Evolutionary conservation across 345 rosid genomes (phyloP), one percentile per base, ranked within the genome.

Genomic region (Luvunga scandens): DNA sequence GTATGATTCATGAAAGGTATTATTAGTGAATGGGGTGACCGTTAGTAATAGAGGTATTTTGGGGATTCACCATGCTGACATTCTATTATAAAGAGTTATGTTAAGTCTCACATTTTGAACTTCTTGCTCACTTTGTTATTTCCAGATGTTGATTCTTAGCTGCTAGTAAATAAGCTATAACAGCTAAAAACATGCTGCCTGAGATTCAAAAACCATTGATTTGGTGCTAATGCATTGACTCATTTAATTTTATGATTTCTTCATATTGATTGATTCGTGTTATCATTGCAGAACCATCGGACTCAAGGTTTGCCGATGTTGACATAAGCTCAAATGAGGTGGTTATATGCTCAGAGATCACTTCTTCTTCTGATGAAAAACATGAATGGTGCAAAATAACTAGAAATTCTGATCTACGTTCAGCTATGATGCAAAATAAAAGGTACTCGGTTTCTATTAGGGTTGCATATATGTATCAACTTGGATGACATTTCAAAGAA

Each of bases 311-410:
- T 77, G 81, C 92, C 4, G 95, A 91, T 55, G 82, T 95, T 36
- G 94, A 95, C 79, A 83, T 95, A 70, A 82, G 81, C 72, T 89
- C 86, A 66, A 66, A 75, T 85, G 97, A 93, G 81, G 72, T 78
- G 77, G 84, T 89, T 4, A 80, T 95, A 50, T 83, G 78, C 85
- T 91, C 98, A 6, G 91, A 84, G 80, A 85, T 84, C 50, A 71
- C 82, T 53, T 69, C 83, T 36, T 89, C 88, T 79, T 90, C 91
- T 9, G 4, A 65, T 7, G 87, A 83, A 57, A 90, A 75, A 85
- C 86, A 77, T 66, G 91, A 90, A 77, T 95, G 98, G 98, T 89
- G 98, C 88, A 91, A 90, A 86, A 87, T 95, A 55, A 89, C 85
- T 1, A 86, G 89, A 85, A 90, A 83, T 82, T 68, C 92, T 28